Conservation (phyloP, 148 eudicot species). For the Dianthus caryophyllus region DNA sequence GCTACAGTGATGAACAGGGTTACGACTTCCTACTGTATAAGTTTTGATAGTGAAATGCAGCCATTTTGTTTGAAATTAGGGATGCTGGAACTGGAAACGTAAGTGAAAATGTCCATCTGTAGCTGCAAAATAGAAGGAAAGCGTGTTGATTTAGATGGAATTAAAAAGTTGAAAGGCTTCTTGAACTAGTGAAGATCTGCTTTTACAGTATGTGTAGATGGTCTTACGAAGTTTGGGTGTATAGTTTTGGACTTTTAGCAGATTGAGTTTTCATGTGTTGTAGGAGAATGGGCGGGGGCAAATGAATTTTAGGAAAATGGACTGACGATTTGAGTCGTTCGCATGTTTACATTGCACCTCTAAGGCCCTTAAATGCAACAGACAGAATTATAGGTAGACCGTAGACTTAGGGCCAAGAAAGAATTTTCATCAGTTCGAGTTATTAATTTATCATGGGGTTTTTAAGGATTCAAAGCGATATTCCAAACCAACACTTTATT, state of each 20-base stretch:
- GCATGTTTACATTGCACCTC: neutral
- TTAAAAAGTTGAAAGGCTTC: neutral
- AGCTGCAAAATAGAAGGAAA: neutral
- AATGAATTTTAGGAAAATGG: neutral
- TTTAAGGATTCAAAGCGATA: no score
- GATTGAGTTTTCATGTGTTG: neutral
- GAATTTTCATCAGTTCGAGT: neutral
- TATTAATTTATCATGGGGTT: neutral
- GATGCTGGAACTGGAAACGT: neutral
- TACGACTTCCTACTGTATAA: neutral
- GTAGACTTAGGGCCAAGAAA: neutral
- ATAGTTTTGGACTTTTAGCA: neutral
- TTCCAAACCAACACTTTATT: no score
- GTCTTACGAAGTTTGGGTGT: neutral
- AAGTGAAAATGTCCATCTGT: neutral
- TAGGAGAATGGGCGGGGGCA: neutral
- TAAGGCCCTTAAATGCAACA: neutral
- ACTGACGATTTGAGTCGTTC: neutral
- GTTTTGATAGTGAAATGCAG: neutral
- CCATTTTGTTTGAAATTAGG: neutral
- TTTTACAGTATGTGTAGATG: neutral
- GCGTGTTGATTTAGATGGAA: neutral
- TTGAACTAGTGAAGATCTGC: neutral
- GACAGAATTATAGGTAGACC: neutral
- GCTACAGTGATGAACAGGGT: neutral